Base-by-base conservation (phyloP, 2,329 filamentous ascomycete species). In the Xylariaceae sp. region DNA sequence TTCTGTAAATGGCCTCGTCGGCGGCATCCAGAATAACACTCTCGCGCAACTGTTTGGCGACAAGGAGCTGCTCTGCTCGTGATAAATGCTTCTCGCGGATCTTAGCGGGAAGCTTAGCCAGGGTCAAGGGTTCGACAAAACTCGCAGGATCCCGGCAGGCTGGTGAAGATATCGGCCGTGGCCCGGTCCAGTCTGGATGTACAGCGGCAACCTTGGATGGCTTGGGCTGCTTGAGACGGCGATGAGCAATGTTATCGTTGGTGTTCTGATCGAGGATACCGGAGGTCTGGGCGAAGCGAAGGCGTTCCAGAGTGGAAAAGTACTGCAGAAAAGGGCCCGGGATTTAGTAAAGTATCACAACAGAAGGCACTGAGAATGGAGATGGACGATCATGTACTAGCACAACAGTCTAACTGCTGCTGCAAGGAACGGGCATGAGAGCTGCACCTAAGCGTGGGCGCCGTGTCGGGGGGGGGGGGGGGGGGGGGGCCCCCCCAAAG, bases 1-100 rank as follows among this genome's bases (percentile, higher is more conserved):
- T 62, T 56, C 67, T 69, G 52, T 72, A 71, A 35, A 77, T 60
- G 26, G 69, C 69, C 56, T 77, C 66, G 62, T 79, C 73, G 19
- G 74, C 69, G 37, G 74, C 71, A 65, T 81, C 76, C 35, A 78
- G 62, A 37, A 79, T 74, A 37, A 74, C 62, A 49, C 66, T 71
- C 42, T 76, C 67, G 41, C 72, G 68, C 30, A 65, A 62, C 34
- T 71, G 69, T 42, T 69, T 70, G 34, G 73, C 74, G 43, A 83
- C 65, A 38, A 80, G 63, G 28, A 74, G 64, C 48, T 81, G 81
- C 62, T 88, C 83, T 58, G 86, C 80, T 41, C 66, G 69, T 17
- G 80, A 82, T 62, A 87, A 85, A 49, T 83, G 76, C 53, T 76
- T 77, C 52, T 77, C 74, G 52, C 77, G 78, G 39, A 86, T 69